Conservation (phyloP, 2,329 filamentous ascomycete species). For the Westerdykella ornata region DNA sequence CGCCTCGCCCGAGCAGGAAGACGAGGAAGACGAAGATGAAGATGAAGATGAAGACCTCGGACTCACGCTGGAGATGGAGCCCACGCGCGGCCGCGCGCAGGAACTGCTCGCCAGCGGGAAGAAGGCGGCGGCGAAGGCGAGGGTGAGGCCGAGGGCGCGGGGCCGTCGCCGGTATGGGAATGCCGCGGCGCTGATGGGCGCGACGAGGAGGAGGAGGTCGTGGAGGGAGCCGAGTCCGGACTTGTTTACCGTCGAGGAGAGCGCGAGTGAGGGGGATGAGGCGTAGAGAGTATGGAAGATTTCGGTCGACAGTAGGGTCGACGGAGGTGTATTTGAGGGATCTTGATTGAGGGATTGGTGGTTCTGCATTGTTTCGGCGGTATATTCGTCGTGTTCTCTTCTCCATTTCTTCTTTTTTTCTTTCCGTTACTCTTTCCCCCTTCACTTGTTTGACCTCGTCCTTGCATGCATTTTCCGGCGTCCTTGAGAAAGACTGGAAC, state of each 20-base stretch:
- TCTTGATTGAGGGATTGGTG: too few species aligned
- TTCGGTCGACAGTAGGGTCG: slow-evolving; percentile 29
- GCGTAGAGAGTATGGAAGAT: slow-evolving; percentile 23
- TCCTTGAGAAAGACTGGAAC: too few species aligned
- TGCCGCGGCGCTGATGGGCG: slow-evolving; percentile 31
- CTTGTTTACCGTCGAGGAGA: slow-evolving; percentile 39
- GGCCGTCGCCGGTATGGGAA: slow-evolving; percentile 28
- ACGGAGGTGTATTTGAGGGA: slow-evolving; percentile 20
- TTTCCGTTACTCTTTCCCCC: too few species aligned
- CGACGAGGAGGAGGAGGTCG: slow-evolving; percentile 37
- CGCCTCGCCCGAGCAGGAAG: too few species aligned
- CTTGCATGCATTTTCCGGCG: too few species aligned
- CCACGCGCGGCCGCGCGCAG: slow-evolving; percentile 33
- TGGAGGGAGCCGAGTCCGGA: slow-evolving; percentile 39
- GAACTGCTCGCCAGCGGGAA: slow-evolving; percentile 28
- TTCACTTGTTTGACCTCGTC: too few species aligned
- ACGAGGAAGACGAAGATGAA: too few species aligned
- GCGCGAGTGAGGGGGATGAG: slow-evolving; percentile 33
- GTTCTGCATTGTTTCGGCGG: too few species aligned
- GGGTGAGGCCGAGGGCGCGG: slow-evolving; percentile 2
- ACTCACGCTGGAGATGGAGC: slow-evolving; percentile 10
- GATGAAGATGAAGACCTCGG: too few species aligned
- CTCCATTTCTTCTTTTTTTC: too few species aligned
- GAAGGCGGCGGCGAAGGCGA: slow-evolving; percentile 3
- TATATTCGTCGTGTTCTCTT: too few species aligned